These are phyloP conservation scores for Solanum hybrid DNA, from an alignment of 305 asterid genomes.

Conservation along the genomic window DNA sequence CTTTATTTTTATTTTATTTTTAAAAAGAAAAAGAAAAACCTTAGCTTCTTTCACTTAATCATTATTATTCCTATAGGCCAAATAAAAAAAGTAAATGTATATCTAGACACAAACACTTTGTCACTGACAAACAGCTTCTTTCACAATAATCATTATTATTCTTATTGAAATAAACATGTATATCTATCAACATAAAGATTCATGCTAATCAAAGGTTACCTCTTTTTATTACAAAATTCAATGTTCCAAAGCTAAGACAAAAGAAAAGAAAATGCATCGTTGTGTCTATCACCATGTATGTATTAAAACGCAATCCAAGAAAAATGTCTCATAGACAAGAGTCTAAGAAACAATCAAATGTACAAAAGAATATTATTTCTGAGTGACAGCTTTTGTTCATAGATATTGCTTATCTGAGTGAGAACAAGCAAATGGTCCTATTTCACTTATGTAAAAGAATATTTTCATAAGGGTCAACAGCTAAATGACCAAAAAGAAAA, in stretches of 20 bases:
- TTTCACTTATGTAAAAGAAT: constrained; percentile 23
- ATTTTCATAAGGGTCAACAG: not conserved
- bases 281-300: not conserved
- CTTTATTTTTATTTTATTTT: not conserved
- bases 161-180: not conserved
- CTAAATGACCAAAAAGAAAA: constrained; percentile 16
- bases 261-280: not conserved
- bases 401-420: constrained; percentile 2
- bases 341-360: constrained; percentile 5
- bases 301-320: constrained; percentile 1
- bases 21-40: not conserved
- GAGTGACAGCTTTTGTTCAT: constrained; percentile 4
- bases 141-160: not conserved
- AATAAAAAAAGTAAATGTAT: not conserved
- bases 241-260: not conserved
- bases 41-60: not conserved
- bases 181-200: not conserved
- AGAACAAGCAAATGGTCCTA: constrained; percentile 8
- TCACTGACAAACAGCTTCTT: not conserved
- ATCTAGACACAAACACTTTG: not conserved
- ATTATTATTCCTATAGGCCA: not conserved
- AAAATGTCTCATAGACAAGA: constrained; percentile 1
- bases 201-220: not conserved
- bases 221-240: not conserved
- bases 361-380: not conserved